Evolutionary conservation across 1,284 basidiomycete species (phyloP).

Genomic region (Laetiporus sulphureus): DNA sequence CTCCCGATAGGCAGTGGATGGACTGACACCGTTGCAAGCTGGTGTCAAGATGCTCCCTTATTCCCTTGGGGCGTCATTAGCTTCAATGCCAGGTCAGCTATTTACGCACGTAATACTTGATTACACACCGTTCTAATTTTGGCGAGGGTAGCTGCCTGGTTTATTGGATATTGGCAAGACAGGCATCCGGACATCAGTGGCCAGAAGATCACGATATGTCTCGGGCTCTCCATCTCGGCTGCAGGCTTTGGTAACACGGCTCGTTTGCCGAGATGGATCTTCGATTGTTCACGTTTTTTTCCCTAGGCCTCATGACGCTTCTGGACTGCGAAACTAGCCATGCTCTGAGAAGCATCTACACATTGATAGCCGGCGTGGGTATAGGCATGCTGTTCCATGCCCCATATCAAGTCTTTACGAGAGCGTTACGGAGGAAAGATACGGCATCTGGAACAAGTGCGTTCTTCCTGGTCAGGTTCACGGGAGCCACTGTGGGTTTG

Average conservation of each 20-base stretch:
- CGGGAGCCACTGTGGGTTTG: constrained; percentile 72
- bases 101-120: constrained; percentile 8
- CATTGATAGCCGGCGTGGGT: constrained; percentile 68
- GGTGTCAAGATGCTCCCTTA: constrained; percentile 72
- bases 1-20: constrained; percentile 50
- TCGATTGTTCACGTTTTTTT: constrained; percentile 5
- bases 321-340: constrained; percentile 45
- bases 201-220: constrained; percentile 55
- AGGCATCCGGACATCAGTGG: constrained; percentile 49
- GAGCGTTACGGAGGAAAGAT: constrained; percentile 53
- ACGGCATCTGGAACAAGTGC: constrained; percentile 75
- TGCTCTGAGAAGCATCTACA: constrained; percentile 43
- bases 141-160: constrained; percentile 48
- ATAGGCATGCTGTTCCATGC: constrained; percentile 78
- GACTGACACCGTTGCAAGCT: constrained; percentile 57
- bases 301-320: constrained; percentile 55
- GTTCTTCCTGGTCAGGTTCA: constrained; percentile 79
- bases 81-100: constrained; percentile 60
- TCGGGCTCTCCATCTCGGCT: constrained; percentile 56
- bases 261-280: no score
- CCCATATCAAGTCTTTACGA: constrained; percentile 71
- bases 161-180: constrained; percentile 58
- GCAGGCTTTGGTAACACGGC: constrained; percentile 62
- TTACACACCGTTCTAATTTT: neutral
- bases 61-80: constrained; percentile 72